Evolutionary conservation across 225 moss, liverwort and hornwort genomes (phyloP), one percentile per base, ranked within the genome.

Genomic region (Antitrichia curtipendula): DNA sequence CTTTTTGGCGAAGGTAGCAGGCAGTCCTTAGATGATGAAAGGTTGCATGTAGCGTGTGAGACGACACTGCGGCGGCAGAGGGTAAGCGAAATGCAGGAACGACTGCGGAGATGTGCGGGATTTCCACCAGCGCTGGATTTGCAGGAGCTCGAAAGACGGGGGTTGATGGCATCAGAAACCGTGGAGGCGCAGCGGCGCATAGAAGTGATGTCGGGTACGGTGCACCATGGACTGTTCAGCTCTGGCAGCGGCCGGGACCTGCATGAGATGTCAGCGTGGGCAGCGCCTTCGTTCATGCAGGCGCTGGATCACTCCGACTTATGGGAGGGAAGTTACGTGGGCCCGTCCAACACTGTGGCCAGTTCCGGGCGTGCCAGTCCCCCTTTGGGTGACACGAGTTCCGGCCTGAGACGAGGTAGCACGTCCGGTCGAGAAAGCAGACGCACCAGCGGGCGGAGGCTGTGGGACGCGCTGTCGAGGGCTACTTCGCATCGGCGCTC

Each of bases 381-480:
- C 63, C 92, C 93, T 43, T 84, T 89, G 76, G 92, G 90, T 27
- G 88, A 88, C 77, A 40, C 91, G n/a, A 87, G 75, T 64, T 91
- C 91, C 78, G 94, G 94, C 56, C 69, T 92, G 25, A 79, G 90
- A 79, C 91, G 94, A 29, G 79, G 90, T 40, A 92, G 90, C 88
- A 79, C 90, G 57, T 83, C 92, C 49, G 95, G 95, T 60, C 94
- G 95, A 52, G 97, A 98, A 90, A 91, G 92, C 85, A 91, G 97
- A 76, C 96, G 96, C 83, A 96, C 93, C 52, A 95, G 96, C 76
- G 97, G 97, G 84, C 94, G 97, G 89, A 94, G 97, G 88, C 82
- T 98, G 65, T 98, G 97, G 97, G 96, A 98, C 90, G 96, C 96
- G 64, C 66, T 98, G 75, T 96, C 96, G 52, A 91, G 97, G 91